Percentiles rank a stretch among this genome's conserved stretches.
phyloP scores from a whole-genome alignment of 805 yeast species.

The Ogataea henricii region DNA sequence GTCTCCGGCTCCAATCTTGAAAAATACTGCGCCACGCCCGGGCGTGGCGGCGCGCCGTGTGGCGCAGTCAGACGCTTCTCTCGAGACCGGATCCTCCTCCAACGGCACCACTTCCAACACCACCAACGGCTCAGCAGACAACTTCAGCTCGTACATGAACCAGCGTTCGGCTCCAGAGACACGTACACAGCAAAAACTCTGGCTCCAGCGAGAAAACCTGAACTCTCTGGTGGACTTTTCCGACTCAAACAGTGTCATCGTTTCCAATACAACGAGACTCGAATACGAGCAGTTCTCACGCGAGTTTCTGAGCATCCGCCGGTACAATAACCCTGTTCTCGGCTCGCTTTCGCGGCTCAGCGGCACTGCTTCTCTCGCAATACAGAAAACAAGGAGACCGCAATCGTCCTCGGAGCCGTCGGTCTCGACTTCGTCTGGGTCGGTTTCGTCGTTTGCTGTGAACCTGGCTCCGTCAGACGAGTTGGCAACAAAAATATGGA shows the following conservation, averaged over 20 bases:
- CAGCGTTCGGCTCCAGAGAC: slow-evolving; percentile 44
- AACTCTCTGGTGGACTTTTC: slow-evolving; percentile 64
- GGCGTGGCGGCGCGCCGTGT: neutral
- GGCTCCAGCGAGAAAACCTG: slow-evolving; percentile 71
- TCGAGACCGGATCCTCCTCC: neutral
- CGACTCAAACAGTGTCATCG: slow-evolving; percentile 27
- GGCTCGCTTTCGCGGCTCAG: slow-evolving; percentile 59
- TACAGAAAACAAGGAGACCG: slow-evolving; percentile 13
- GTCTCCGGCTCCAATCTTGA: neutral
- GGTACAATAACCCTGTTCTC: slow-evolving; percentile 69
- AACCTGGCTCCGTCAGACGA: slow-evolving; percentile 16
- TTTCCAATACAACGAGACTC: slow-evolving; percentile 54
- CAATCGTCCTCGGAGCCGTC: slow-evolving; percentile 1
- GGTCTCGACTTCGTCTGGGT: neutral
- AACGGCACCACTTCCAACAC: neutral
- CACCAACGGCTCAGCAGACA: neutral
- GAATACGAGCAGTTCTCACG: slow-evolving; percentile 78
- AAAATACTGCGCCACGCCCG: neutral
- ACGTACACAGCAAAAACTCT: slow-evolving; percentile 79
- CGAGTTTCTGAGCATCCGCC: slow-evolving; percentile 68
- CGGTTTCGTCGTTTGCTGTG: slow-evolving; percentile 8
- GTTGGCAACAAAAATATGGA: slow-evolving; percentile 21
- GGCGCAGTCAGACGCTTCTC: neutral
- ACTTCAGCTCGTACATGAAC: slow-evolving; percentile 3
- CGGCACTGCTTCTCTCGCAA: slow-evolving; percentile 12